Conservation (phyloP, 1,139 yeast genomes). For the Wickerhamomyces sp. region DNA sequence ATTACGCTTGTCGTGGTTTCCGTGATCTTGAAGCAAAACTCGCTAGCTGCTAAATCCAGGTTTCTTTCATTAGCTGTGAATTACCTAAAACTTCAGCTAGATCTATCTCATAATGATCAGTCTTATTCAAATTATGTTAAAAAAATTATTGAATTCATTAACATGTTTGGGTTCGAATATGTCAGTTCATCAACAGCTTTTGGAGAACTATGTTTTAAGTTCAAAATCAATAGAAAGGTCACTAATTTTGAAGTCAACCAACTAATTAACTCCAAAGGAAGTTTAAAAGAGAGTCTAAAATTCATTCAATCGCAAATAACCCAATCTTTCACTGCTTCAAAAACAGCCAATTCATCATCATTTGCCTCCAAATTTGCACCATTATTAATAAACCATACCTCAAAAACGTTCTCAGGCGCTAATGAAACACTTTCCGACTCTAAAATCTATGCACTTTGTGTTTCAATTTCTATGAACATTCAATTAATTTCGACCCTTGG, state of each 20-base stretch:
- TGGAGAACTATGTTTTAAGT: constrained; percentile 8
- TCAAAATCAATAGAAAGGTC: constrained; percentile 7
- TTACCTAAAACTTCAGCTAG: constrained; percentile 9
- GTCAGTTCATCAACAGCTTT: constrained; percentile 12
- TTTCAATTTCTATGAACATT: constrained; percentile 16
- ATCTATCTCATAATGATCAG: constrained; percentile 2
- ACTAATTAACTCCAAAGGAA: constrained; percentile 10
- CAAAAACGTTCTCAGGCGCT: constrained; percentile 5
- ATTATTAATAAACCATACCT: constrained; percentile 4
- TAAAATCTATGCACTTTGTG: constrained; percentile 15
- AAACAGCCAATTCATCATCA: not conserved
- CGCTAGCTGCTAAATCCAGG: constrained; percentile 7
- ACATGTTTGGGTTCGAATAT: constrained; percentile 12
- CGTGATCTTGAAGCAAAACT: constrained; percentile 11
- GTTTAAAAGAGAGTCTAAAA: constrained; percentile 12
- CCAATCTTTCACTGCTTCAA: constrained; percentile 4
- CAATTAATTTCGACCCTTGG: constrained; percentile 9
- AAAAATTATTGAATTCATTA: constrained; percentile 15
- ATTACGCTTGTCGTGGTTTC: constrained; percentile 13
- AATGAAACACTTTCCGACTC: constrained; percentile 14
- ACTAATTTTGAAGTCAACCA: constrained; percentile 8
- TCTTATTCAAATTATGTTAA: constrained; percentile 6
- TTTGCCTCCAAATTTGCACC: constrained; percentile 4
- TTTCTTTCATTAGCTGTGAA: constrained; percentile 13
- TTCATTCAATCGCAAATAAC: constrained; percentile 12